Base-by-base conservation (phyloP, 768 basidiomycete species). In the Calocera viscosa region DNA sequence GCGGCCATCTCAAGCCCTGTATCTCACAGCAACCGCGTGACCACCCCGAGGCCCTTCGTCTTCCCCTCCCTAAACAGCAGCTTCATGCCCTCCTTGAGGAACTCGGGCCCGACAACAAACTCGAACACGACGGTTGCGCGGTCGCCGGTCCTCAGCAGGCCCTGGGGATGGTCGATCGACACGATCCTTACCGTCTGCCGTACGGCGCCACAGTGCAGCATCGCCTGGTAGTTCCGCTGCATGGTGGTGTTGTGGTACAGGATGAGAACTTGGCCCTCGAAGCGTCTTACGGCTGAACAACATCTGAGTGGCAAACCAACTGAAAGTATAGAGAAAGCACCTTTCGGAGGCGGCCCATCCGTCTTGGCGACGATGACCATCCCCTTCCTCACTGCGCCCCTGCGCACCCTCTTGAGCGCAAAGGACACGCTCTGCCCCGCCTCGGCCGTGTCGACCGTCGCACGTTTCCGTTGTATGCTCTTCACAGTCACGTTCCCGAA, bases 351-450 rank as follows among this genome's bases (percentile, higher is more conserved):
- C 7, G 77, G 77, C 12, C 53, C 53, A 19, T 95, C 93, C 1
- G 85, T 83, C 75, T 87, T 91, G 67, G 85, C 85, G 0, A 94
- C 86, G 49, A 97, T 78, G 1, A 96, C 91, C 94, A 95, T 94
- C 14, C 94, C 95, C 76, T 97, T 98, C 68, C 95, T 80, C 10
- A 97, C 86, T 24, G 86, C 84, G 8, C 85, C 82, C 65, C 91
- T 80, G 66, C 88, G 82, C 67, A 96, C 87, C 49, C 91, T 83
- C 79, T 98, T 99, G 32, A 99, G 77, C 2, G 95, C 96, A 65
- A 96, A 80, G 8, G 91, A 90, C 22, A 99, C 94, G 64, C 90
- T 91, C 77, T 99, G 96, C 1, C 96, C 96, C 5, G 96, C 96
- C 72, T 97, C 94, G 0, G 91, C 96, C 16, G 82, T 82, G 17